Conservation (phyloP, 2,329 filamentous ascomycete species). For the Xylaria sp. region DNA sequence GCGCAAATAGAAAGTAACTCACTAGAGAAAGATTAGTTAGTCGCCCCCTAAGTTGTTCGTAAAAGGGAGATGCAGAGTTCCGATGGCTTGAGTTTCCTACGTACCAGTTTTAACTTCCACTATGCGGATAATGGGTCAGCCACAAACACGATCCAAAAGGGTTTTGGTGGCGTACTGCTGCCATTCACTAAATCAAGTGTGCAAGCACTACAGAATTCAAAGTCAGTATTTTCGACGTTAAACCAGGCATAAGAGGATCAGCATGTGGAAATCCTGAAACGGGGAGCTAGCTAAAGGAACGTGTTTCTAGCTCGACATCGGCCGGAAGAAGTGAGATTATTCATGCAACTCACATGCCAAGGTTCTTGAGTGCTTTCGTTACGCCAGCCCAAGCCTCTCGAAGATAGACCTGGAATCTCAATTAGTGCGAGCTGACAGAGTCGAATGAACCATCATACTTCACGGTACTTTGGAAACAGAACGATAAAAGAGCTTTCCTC, state of each 20-base stretch:
- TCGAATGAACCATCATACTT: conserved; percentile 66
- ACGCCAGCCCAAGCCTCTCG: conserved; percentile 88
- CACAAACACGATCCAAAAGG: not conserved
- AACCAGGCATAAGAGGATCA: not conserved
- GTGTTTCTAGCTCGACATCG: too few species aligned
- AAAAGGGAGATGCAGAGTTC: not conserved
- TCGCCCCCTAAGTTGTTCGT: not conserved
- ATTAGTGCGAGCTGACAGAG: not conserved
- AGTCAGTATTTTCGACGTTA: conserved; percentile 6
- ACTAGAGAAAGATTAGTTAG: conserved; percentile 18
- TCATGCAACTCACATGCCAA: conserved; percentile 63
- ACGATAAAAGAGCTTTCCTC: conserved; percentile 87
- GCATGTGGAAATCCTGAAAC: not conserved
- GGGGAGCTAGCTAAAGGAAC: too few species aligned
- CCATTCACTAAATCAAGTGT: conserved; percentile 94
- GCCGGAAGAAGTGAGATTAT: not conserved
- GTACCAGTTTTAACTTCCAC: conserved; percentile 26
- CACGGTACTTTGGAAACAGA: conserved; percentile 94
- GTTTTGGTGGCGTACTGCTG: conserved; percentile 25
- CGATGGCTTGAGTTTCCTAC: not conserved
- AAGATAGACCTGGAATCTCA: conserved; percentile 46
- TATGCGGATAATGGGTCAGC: conserved; percentile 11
- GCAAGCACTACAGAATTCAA: conserved; percentile 59
- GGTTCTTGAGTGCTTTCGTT: conserved; percentile 83
- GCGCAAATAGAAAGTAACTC: not conserved